Evolutionary conservation across 106 monocot species (phyloP).

Genomic region (Dendrobium chrysotoxum): DNA sequence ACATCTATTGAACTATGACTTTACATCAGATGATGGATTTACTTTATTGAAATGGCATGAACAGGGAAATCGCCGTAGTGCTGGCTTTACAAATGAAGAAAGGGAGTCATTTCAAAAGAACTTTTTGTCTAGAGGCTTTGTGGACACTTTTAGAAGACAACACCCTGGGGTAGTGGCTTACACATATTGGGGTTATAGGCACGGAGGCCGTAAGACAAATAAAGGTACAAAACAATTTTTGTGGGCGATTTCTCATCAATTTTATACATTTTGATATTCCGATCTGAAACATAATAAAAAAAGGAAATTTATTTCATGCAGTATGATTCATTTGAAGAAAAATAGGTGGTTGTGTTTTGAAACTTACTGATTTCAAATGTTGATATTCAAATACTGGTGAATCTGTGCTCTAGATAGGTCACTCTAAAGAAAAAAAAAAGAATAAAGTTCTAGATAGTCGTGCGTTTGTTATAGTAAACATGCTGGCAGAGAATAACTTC

Average conservation of each 20-base stretch:
- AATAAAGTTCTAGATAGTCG: no score
- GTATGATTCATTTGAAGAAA: neutral
- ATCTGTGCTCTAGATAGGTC: neutral
- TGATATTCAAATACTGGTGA: neutral
- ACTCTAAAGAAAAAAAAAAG: no score
- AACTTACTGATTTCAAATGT: neutral
- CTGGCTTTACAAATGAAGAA: slow-evolving; percentile 88
- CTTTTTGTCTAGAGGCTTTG: slow-evolving; percentile 74
- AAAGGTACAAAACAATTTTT: slow-evolving; percentile 38
- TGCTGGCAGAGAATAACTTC: neutral
- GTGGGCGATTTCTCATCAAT: neutral
- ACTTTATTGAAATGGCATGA: neutral
- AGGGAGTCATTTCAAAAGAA: slow-evolving; percentile 70
- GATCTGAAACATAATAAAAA: neutral
- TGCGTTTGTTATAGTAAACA: neutral
- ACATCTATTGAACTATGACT: neutral
- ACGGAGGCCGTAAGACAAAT: slow-evolving; percentile 76
- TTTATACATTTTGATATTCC: neutral
- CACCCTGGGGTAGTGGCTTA: slow-evolving; percentile 74
- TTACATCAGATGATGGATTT: neutral
- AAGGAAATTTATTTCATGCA: neutral
- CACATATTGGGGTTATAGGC: slow-evolving; percentile 87
- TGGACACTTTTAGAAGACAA: slow-evolving; percentile 86
- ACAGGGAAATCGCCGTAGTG: slow-evolving; percentile 85
- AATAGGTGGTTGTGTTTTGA: neutral